Conservation (phyloP, 2,329 filamentous ascomycete genomes). For the Trichoderma harzianum region DNA sequence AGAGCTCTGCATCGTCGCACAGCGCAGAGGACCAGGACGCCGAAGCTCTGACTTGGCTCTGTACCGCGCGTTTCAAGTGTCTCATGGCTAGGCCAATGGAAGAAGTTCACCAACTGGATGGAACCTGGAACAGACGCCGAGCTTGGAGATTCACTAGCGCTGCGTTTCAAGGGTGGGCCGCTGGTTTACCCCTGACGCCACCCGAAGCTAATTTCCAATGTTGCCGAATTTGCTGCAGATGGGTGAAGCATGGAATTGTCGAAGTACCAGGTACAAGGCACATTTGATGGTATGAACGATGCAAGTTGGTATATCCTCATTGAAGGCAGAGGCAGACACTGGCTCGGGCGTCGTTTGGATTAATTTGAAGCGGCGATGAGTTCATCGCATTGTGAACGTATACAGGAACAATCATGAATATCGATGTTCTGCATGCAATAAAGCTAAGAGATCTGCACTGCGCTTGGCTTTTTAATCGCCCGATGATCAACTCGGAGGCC, state of each 20-base stretch:
- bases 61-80: conserved; percentile 16
- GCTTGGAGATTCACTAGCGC: conserved; percentile 1
- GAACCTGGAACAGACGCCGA: conserved; percentile 18
- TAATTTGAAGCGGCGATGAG: not conserved
- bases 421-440: not conserved
- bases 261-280: not conserved
- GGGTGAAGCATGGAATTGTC: not conserved
- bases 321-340: not conserved
- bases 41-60: not conserved
- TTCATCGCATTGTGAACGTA: not conserved
- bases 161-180: conserved; percentile 8
- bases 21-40: not conserved
- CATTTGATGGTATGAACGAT: not conserved
- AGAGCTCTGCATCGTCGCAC: not conserved
- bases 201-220: conserved; percentile 15
- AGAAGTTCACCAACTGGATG: conserved; percentile 6
- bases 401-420: not conserved
- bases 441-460: not conserved
- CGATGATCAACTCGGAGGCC: not conserved
- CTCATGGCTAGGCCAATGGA: conserved; percentile 2
- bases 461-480: not conserved
- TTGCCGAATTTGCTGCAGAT: not conserved
- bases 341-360: not conserved
- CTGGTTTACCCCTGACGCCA: conserved; percentile 7
- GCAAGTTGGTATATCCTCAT: not conserved